Conservation (phyloP, 129 eudicot species). For the Artemisia tridentata region DNA sequence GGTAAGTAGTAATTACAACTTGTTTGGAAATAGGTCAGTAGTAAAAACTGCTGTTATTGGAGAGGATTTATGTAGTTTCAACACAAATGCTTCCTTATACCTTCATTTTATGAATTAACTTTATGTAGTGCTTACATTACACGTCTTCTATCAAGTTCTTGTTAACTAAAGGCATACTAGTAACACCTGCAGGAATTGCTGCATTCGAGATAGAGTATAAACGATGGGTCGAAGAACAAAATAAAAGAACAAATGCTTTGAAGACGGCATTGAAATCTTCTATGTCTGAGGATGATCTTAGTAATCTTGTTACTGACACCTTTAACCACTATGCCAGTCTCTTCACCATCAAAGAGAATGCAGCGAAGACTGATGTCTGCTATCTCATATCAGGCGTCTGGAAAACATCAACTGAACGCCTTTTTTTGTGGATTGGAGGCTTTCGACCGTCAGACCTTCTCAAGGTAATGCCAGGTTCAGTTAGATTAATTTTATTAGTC, state of each 20-base stretch:
- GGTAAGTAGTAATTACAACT: no score
- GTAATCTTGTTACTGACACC: slow-evolving; percentile 48
- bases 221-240: no score
- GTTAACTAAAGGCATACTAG: no score
- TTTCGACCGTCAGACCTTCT: slow-evolving; percentile 94
- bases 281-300: slow-evolving; percentile 50
- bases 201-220: slow-evolving; percentile 64
- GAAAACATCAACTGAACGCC: slow-evolving; percentile 83
- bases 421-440: slow-evolving; percentile 96
- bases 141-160: no score
- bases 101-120: no score
- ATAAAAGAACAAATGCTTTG: no score
- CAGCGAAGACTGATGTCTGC: no score
- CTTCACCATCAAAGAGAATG: slow-evolving; percentile 66
- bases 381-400: slow-evolving; percentile 90
- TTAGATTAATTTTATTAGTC: neutral
- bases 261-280: slow-evolving; percentile 59
- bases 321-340: slow-evolving; percentile 71
- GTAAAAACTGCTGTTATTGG: no score
- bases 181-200: slow-evolving; percentile 71
- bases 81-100: no score
- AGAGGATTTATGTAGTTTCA: no score
- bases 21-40: no score
- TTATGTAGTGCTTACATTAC: no score
- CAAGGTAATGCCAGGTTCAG: slow-evolving; percentile 42